These are phyloP conservation scores for Urtica urens DNA, from an alignment of 306 rosid genomes.

Conservation along the genomic window DNA sequence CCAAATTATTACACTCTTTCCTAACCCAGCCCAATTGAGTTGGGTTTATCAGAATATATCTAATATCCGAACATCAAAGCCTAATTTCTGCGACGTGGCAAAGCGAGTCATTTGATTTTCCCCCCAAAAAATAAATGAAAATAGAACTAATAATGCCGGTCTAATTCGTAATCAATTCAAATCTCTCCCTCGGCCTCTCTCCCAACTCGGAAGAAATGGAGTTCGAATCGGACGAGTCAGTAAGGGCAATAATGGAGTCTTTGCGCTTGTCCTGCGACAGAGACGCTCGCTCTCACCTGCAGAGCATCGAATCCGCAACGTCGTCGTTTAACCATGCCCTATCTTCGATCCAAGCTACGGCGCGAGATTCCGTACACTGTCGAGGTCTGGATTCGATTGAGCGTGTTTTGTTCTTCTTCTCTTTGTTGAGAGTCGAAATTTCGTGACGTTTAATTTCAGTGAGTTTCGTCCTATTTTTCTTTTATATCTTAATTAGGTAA, in stretches of 20 bases:
- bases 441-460: not conserved
- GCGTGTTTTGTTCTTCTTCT: not conserved
- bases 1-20: too few relatives aligned
- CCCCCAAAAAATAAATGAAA: too few relatives aligned
- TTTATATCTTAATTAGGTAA: conserved; percentile 30
- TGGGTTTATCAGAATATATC: too few relatives aligned
- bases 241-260: conserved; percentile 29
- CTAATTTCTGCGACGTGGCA: too few relatives aligned
- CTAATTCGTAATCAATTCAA: too few relatives aligned
- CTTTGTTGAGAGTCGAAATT: conserved; percentile 16
- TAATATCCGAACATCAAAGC: too few relatives aligned
- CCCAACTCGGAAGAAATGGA: too few relatives aligned
- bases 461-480: not conserved
- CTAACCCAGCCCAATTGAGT: too few relatives aligned
- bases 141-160: too few relatives aligned
- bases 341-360: conserved; percentile 24
- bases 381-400: conserved; percentile 47
- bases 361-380: conserved; percentile 26
- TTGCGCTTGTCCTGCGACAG: conserved; percentile 31
- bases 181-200: too few relatives aligned
- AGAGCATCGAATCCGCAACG: conserved; percentile 23
- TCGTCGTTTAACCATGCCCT: conserved; percentile 29
- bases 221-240: conserved; percentile 18
- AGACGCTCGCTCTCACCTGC: conserved; percentile 28
- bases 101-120: too few relatives aligned